A percentile compares a stretch with the other conserved stretches of the same genome.
These are phyloP conservation scores for Sporobolomyces pararoseus DNA, from an alignment of 768 basidiomycete species.

Conservation along the genomic window DNA sequence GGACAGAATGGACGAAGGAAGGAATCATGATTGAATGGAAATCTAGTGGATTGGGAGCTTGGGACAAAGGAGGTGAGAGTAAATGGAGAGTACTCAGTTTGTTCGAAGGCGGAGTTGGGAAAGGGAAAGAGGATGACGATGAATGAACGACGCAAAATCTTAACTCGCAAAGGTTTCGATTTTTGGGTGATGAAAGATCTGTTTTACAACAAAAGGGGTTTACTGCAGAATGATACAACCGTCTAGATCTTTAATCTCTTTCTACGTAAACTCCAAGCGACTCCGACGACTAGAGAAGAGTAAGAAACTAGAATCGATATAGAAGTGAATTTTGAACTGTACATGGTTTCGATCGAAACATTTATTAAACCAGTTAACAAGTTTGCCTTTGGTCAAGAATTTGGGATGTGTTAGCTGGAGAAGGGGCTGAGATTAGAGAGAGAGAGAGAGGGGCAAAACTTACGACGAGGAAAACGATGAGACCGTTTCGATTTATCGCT, in stretches of 20 bases:
- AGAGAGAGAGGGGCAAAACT: constrained; percentile 47
- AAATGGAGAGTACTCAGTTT: constrained; percentile 50
- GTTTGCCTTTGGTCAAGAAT: constrained; percentile 62
- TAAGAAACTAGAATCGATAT: constrained; percentile 65
- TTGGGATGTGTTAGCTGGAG: too few relatives aligned
- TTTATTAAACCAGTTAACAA: constrained; percentile 80
- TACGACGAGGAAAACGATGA: constrained; percentile 76
- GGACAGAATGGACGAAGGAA: constrained; percentile 75
- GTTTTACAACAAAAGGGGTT: too few relatives aligned
- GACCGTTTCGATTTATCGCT: constrained; percentile 75
- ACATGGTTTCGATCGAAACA: constrained; percentile 74
- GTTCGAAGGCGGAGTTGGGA: constrained; percentile 45
- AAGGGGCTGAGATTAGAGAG: background rate
- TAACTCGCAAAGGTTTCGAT: too few relatives aligned
- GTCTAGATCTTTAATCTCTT: constrained; percentile 43
- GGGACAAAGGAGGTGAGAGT: constrained; percentile 81
- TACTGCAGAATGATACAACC: too few relatives aligned
- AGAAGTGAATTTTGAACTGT: constrained; percentile 58
- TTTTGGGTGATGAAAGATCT: too few relatives aligned
- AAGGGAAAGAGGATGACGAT: constrained; percentile 15
- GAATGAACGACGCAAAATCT: too few relatives aligned
- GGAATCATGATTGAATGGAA: constrained; percentile 13
- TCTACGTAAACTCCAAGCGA: constrained; percentile 34
- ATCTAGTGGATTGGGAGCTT: constrained; percentile 56
- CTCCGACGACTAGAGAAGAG: constrained; percentile 56